Evolutionary conservation across 306 rosid genomes (phyloP), one percentile per base, ranked within the genome.

Genomic region (Pueraria montana): DNA sequence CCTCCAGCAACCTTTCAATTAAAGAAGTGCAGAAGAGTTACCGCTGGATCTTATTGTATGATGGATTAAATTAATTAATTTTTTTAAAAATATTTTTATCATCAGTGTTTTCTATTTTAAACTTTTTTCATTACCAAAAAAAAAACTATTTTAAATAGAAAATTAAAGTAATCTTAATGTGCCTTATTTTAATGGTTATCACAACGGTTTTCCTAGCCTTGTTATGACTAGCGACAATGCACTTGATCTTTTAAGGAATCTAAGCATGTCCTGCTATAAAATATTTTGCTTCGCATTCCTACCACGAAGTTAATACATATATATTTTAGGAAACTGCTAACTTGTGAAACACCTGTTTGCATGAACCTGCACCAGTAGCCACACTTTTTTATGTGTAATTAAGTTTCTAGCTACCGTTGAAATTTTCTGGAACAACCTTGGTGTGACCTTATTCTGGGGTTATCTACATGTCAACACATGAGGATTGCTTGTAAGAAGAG

Each of bases 331-430:
- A 66, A 21, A n/a, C 2, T 14, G 50, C 27, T 13, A 16, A 58
- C 20, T 74, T 68, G 3, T 46, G 40, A 10, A 83, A 68, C 43
- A 49, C 79, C 55, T 69, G 49, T 70, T 74, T 46, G 48, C 27
- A 83, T 77, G 82, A 76, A 76, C 82, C 73, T 42, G 63, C 56
- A 46, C 55, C 7, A 73, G 67, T 5, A 36, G 36, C n/a, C n/a
- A 16, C 42, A 65, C 77, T 14, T 76, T 63, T 16, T 32, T 1
- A 21, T 9, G 53, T 46, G 50, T 58, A 17, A 76, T 43, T 23
- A 70, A 70, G 34, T 65, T 36, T 83, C n/a, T 40, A 38, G 42
- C 20, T 38, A 38, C 10, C 11, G 7, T 8, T 38, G 43, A 38
- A 38, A 38, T 52, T 82, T 38, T 74, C 17, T 76, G 11, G 43